Percentiles rank a stretch among this genome's conserved stretches.
phyloP scores from a whole-genome alignment of 2,329 filamentous ascomycete species.

The Albophoma yamanashiensis region DNA sequence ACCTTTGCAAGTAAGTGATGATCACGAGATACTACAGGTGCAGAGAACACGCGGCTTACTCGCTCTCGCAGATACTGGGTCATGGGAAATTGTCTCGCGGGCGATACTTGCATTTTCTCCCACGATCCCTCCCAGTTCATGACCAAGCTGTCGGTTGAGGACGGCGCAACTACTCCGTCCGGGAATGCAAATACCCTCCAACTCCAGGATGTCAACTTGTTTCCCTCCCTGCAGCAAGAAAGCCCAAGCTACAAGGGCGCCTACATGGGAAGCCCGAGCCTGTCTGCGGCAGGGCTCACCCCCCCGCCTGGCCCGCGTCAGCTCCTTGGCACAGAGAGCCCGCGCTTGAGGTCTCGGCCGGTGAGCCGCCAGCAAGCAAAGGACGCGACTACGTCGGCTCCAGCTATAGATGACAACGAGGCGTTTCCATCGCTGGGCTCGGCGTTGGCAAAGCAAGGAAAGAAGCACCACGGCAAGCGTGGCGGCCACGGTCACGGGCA shows the following conservation, averaged over 20 bases:
- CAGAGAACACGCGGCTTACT: not conserved
- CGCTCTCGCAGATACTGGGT: slow-evolving; percentile 67
- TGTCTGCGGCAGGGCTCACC: slow-evolving; percentile 41
- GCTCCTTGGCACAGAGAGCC: slow-evolving; percentile 49
- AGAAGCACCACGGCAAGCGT: slow-evolving; percentile 89
- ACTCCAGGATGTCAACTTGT: slow-evolving; percentile 74
- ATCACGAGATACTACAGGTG: no score
- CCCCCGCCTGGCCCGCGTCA: slow-evolving; percentile 62
- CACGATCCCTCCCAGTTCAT: slow-evolving; percentile 86
- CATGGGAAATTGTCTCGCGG: slow-evolving; percentile 88
- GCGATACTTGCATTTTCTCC: slow-evolving; percentile 90
- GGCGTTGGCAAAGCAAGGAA: slow-evolving; percentile 61
- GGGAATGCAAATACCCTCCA: slow-evolving; percentile 59
- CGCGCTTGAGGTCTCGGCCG: slow-evolving; percentile 69
- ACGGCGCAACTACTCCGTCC: slow-evolving; percentile 51
- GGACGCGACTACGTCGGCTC: slow-evolving; percentile 54
- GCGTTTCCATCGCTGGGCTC: slow-evolving; percentile 87
- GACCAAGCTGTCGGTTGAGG: slow-evolving; percentile 68
- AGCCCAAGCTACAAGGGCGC: slow-evolving; percentile 48
- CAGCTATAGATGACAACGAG: slow-evolving; percentile 84
- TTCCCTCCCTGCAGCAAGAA: slow-evolving; percentile 61
- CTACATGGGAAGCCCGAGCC: slow-evolving; percentile 41
- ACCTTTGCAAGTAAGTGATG: slow-evolving; percentile 85
- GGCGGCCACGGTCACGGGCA: slow-evolving; percentile 65
- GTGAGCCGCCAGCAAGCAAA: slow-evolving; percentile 61